Base-by-base conservation (phyloP, 2,329 filamentous ascomycete species). In the Aureobasidium subglaciale region DNA sequence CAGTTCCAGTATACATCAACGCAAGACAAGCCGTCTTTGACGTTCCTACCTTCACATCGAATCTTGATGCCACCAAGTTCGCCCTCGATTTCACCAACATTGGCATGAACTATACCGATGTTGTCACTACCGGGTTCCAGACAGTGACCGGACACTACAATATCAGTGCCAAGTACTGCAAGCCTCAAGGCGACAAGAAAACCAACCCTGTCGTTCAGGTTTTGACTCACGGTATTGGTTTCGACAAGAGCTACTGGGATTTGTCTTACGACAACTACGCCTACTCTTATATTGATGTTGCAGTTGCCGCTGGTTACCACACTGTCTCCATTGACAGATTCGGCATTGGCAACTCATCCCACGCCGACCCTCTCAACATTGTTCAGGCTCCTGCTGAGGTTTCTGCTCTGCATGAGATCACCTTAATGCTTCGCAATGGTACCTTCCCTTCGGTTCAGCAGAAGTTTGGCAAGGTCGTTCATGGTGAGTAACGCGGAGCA, bases 51-150 rank as follows among this genome's bases (percentile, higher is more conserved):
- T 73, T 79, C 20, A 65, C 68, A 45, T 74, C 67, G n/a, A 78
- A 83, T 61, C 73, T 83, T 30, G 81, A 85, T 2, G 78, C 78
- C 1, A 78, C 79, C 11, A 74, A 78, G 59, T 81, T 86, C 60
- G 67, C 78, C 27, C 68, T 83, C 54, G 71, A 76, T 55, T 57
- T 77, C n/a, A 72, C 73, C 2, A 70, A 71, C 34, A 75, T 78
- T 40, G 76, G 76, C n/a, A 63, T 69, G 40, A 80, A 84, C 62
- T 80, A 74, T 62, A 73, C 75, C 0, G 66, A 70, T 1, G 63
- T 68, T 9, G 61, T 76, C 2, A 65, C 58, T 16, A 38, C 41
- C 7, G 59, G 58, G 10, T 57, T 49, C 20, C 38, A 55, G 25
- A 57, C 50, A 9, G 59, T 63, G 11, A 40, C 34, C n/a, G 60